Base-by-base conservation (phyloP, 2,329 filamentous ascomycete genomes). In the Penicillium sp. region DNA sequence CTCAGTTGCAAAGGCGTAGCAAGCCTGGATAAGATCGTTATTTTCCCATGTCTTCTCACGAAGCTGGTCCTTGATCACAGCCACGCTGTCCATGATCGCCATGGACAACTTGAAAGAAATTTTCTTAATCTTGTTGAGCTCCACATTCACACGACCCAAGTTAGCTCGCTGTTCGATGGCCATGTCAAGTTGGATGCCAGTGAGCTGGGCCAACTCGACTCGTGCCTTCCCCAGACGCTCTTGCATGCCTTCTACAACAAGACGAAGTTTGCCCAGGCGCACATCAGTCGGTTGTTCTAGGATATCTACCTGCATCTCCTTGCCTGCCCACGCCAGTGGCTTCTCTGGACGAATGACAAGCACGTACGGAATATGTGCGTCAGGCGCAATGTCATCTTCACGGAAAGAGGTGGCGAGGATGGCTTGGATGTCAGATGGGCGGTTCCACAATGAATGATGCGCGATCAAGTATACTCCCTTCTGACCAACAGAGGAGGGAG, bases 1-100 rank as follows among this genome's bases (percentile, higher is more conserved):
- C 70, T 99, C 94, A 0, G 94, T 97, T n/a, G 94, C 94, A 66
- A 97, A 99, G 38, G 95, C 89, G 71, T 97, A 99, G 74, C 93
- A 99, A 5, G 91, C 95, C 72, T 99, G 94, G 58, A 99, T 94
- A 28, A 99, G 83, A 66, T 99, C 94, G 65, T 96, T 91, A 69
- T 93, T 96, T 60, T 94, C 88, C 59, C 93, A 83, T 8, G 87
- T 89, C 52, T 83, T 81, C 46, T 70, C 61, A 43, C 61, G 69
- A 1, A 91, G 91, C 72, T 99, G 93, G 61, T 85, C 86, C 58
- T 91, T 84, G 59, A 99, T 94, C 57, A 90, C 90, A 69, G 95
- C 90, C 42, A 99, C 94, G 68, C 91, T 96, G 72, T 97, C 93
- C 90, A 99, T 96, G 73, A 99, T 97, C 6, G 91, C 90, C 74